phyloP scores from a whole-genome alignment of 495 filamentous ascomycete species.

The Annulohypoxylon moriforme region DNA sequence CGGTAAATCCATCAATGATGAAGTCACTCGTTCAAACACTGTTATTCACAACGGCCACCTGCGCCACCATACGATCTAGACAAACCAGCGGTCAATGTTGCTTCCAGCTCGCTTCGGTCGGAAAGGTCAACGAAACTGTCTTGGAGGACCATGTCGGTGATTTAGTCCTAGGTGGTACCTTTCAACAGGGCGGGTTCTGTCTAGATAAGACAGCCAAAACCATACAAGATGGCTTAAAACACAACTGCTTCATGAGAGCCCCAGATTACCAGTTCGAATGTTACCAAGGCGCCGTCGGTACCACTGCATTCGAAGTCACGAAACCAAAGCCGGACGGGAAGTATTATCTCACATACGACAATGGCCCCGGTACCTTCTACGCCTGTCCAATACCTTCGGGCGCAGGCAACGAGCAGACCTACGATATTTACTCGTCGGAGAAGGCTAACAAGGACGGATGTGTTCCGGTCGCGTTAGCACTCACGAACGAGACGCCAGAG shows the following conservation, averaged over 20 bases:
- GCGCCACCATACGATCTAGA: conserved; percentile 31
- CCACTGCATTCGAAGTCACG: conserved; percentile 38
- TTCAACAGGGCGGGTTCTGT: conserved; percentile 47
- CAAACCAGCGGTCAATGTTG: conserved; percentile 36
- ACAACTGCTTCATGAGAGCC: conserved; percentile 48
- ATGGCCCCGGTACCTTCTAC: conserved; percentile 33
- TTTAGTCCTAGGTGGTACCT: conserved; percentile 43
- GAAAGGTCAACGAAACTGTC: conserved; percentile 38
- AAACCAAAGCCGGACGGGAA: conserved; percentile 16
- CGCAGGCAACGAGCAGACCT: conserved; percentile 22
- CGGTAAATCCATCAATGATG: conserved; percentile 15
- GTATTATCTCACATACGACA: conserved; percentile 42
- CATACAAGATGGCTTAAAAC: conserved; percentile 41
- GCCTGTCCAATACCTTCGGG: conserved; percentile 34
- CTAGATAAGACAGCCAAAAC: conserved; percentile 41
- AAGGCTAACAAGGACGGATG: conserved; percentile 35
- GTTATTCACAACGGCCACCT: conserved; percentile 21
- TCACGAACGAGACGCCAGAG: conserved; percentile 28
- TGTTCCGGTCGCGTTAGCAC: conserved; percentile 34
- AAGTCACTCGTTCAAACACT: conserved; percentile 38
- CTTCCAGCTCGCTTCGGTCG: conserved; percentile 46
- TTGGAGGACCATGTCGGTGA: conserved; percentile 43
- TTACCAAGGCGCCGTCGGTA: conserved; percentile 40
- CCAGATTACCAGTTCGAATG: conserved; percentile 46
- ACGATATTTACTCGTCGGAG: conserved; percentile 40